Evolutionary conservation across 495 filamentous ascomycete species (phyloP), one percentile per base, ranked within the genome.

Genomic region (Tuber umbilicatum): DNA sequence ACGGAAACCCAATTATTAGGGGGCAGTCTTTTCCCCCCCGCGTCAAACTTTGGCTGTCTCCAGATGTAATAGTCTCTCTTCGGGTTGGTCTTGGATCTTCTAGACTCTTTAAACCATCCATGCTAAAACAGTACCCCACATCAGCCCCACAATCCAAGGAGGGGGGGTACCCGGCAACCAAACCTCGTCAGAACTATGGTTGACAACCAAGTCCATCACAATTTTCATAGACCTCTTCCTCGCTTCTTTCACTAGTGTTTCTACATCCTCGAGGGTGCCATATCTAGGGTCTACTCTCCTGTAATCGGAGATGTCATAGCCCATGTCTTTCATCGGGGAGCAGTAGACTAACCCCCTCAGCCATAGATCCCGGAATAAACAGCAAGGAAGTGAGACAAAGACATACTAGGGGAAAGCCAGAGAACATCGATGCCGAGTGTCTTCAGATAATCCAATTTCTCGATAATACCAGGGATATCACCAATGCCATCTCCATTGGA

Each of bases 11-110:
- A 93, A 76, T 93, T 92, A 73, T 90, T 92, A 2, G 91, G 91
- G 31, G 91, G 90, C 35, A 87, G 83, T 0, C 89, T 84, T 12
- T 87, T 87, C 4, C 91, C 91, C 55, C 89, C 78, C 55, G 84
- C 83, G 75, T 87, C 88, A 75, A 87, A 88, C 60, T 84, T 86
- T 0, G 89, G 84, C 17, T 87, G 86, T 77, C 87, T 89, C 91
- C 91, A 93, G 77, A 93, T 88, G 79, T 93, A 93, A 88, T 89
- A 93, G 80, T 92, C 86, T 1, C 89, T 84, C 80, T 91, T 92
- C 55, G 87, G 83, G 75, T 86, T 90, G 70, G 87, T 84, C 76
- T 85, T 89, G 31, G 87, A 89, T 27, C 86, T 87, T 68, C 88
- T 85, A 10, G 90, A 90, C 72, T 92, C 86, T 76, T 88, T 84